Evolutionary conservation across 78 protist genomes (phyloP).

Genomic region (Tieghemostelium lacteum): DNA sequence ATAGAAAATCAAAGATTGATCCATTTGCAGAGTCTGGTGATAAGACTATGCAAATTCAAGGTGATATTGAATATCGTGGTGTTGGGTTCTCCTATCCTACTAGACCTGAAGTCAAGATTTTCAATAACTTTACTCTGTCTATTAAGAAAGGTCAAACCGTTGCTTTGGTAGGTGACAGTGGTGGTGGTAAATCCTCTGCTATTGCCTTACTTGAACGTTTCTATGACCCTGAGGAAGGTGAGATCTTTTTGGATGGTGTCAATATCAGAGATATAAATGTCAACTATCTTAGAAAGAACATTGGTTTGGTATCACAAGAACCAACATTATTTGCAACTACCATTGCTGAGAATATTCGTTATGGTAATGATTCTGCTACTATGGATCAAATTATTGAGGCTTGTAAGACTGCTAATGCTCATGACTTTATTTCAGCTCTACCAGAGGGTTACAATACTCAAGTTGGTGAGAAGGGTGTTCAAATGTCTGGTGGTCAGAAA

Average conservation of each 20-base stretch:
- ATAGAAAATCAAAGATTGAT: constrained; percentile 78
- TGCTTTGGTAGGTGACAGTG: constrained; percentile 92
- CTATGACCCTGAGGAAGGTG: constrained; percentile 75
- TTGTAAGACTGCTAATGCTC: constrained; percentile 94
- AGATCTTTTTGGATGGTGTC: constrained; percentile 51
- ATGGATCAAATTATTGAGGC: constrained; percentile 87
- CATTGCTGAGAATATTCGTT: constrained; percentile 92
- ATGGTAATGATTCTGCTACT: constrained; percentile 85
- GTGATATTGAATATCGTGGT: constrained; percentile 79
- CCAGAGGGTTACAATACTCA: constrained; percentile 93
- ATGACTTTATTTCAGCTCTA: constrained; percentile 89
- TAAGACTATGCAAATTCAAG: constrained; percentile 2
- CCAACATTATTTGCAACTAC: constrained; percentile 90
- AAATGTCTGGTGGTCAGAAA: constrained; percentile 94
- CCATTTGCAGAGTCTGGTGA: constrained; percentile 55
- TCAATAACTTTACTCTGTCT: constrained; percentile 60
- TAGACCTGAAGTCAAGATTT: constrained; percentile 76
- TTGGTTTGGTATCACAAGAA: constrained; percentile 92
- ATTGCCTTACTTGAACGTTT: constrained; percentile 75
- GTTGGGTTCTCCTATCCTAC: constrained; percentile 86
- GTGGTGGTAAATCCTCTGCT: constrained; percentile 90
- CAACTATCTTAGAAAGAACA: constrained; percentile 25
- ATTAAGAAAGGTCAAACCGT: constrained; percentile 84
- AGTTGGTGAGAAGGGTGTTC: constrained; percentile 95
- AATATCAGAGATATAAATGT: constrained; percentile 56